Conservation (phyloP, 2,329 filamentous ascomycete species). For the Fusarium nisikadoi region DNA sequence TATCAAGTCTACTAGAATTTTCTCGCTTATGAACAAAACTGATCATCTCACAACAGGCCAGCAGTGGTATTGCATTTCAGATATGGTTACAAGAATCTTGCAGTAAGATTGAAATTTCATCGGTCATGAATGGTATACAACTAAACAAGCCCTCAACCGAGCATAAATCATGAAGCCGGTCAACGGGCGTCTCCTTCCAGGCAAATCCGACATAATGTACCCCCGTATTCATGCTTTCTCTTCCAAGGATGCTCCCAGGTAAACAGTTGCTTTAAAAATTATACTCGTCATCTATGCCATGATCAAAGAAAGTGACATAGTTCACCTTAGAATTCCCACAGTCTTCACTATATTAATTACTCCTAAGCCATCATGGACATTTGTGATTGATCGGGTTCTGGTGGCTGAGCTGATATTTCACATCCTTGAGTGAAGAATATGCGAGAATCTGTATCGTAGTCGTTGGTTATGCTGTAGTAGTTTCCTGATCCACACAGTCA, state of each 20-base stretch:
- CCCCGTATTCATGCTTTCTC: slow-evolving; percentile 6
- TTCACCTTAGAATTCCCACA: background rate
- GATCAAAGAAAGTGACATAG: background rate
- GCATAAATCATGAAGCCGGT: slow-evolving; percentile 41
- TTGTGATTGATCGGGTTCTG: slow-evolving; percentile 39
- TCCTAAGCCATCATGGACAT: slow-evolving; percentile 36
- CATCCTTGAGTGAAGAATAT: slow-evolving; percentile 95
- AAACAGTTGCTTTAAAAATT: slow-evolving; percentile 4
- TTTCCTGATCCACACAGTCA: slow-evolving; percentile 72
- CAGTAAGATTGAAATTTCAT: slow-evolving; percentile 18
- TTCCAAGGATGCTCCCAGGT: background rate
- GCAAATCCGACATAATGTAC: slow-evolving; percentile 5
- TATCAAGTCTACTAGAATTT: background rate
- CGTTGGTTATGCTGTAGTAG: slow-evolving; percentile 90
- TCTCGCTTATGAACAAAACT: background rate
- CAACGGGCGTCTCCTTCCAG: slow-evolving; percentile 8
- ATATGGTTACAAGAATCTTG: background rate
- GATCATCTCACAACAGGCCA: background rate
- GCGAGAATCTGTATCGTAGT: slow-evolving; percentile 75
- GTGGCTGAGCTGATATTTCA: slow-evolving; percentile 57
- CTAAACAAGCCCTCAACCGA: slow-evolving; percentile 15
- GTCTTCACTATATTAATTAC: background rate
- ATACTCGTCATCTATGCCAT: background rate
- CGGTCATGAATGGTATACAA: slow-evolving; percentile 41
- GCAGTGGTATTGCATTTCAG: background rate